Evolutionary conservation across 2,329 filamentous ascomycete genomes (phyloP).

Genomic region (Colletotrichum navitas): DNA sequence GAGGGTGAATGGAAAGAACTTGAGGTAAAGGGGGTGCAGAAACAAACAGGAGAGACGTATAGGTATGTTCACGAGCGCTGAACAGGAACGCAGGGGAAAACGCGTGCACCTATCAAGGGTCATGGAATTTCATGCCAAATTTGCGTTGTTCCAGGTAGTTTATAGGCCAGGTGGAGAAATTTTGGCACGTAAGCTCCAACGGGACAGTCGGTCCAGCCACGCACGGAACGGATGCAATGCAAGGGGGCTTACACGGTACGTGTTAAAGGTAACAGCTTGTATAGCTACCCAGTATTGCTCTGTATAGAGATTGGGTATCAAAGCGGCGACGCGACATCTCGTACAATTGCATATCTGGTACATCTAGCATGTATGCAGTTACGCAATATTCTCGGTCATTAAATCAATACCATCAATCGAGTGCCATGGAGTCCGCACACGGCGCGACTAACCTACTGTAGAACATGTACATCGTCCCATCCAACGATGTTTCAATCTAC

Average conservation of each 20-base stretch:
- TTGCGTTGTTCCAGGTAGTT: conserved; percentile 12
- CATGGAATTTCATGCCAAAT: conserved; percentile 28
- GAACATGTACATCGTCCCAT: not conserved
- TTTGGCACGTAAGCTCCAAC: conserved; percentile 11
- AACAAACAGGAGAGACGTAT: not conserved
- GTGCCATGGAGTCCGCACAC: not conserved
- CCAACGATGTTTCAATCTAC: not conserved
- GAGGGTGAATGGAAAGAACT: not conserved
- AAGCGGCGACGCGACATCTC: not conserved
- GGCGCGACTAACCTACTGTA: not conserved
- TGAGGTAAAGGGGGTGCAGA: conserved; percentile 24
- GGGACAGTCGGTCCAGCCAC: conserved; percentile 2
- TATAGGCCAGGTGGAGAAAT: conserved; percentile 21
- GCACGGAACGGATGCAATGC: conserved; percentile 17
- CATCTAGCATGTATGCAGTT: not conserved
- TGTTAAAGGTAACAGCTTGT: not conserved
- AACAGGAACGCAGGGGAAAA: conserved; percentile 39
- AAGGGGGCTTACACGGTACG: conserved; percentile 2
- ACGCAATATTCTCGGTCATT: not conserved
- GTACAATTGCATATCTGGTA: too few species aligned
- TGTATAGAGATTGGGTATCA: not conserved
- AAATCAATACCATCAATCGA: not conserved
- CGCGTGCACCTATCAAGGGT: conserved; percentile 40
- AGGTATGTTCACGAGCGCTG: conserved; percentile 23
- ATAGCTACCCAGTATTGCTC: too few species aligned